A percentile compares a stretch with the other conserved stretches of the same genome.
Evolutionary conservation across 2,329 filamentous ascomycete genomes (phyloP).

Genomic region (Teratosphaeria nubilosa): DNA sequence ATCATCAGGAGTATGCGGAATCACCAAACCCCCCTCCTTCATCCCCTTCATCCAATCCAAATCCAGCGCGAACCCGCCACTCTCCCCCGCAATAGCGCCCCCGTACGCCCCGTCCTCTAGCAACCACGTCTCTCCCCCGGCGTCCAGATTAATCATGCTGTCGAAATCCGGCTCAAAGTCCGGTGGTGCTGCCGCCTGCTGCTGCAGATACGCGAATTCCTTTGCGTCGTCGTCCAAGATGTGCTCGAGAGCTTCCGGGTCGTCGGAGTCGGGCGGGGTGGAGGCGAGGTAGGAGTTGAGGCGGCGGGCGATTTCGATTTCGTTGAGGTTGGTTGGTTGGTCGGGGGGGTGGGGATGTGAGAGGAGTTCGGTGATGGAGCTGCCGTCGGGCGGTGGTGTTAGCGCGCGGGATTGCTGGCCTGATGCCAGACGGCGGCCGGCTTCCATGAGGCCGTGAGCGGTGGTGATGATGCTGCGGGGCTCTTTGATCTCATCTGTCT

Average conservation of each 20-base stretch:
- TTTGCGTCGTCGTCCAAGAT: neutral
- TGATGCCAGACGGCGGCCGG: slow-evolving; percentile 28
- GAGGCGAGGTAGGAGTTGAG: slow-evolving; percentile 42
- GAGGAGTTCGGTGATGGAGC: neutral
- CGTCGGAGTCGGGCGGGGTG: slow-evolving; percentile 36
- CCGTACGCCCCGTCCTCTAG: slow-evolving; percentile 25
- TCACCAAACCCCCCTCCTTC: slow-evolving; percentile 11
- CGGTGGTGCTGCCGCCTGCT: neutral
- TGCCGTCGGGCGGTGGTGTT: slow-evolving; percentile 22
- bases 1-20: neutral
- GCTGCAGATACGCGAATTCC: neutral
- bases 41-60: slow-evolving; percentile 28
- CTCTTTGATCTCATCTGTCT: slow-evolving; percentile 21
- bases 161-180: slow-evolving; percentile 29
- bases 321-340: slow-evolving; percentile 21
- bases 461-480: slow-evolving; percentile 27
- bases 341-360: neutral
- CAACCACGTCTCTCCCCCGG: slow-evolving; percentile 23
- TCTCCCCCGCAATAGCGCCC: slow-evolving; percentile 22
- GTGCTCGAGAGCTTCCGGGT: slow-evolving; percentile 2
- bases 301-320: slow-evolving; percentile 38
- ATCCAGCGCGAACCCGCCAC: slow-evolving; percentile 24
- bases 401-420: slow-evolving; percentile 14
- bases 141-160: slow-evolving; percentile 27
- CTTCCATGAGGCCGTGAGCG: slow-evolving; percentile 38